These are phyloP conservation scores for Yamadazyma triangularis DNA, from an alignment of 1,139 yeast genomes.

Conservation along the genomic window DNA sequence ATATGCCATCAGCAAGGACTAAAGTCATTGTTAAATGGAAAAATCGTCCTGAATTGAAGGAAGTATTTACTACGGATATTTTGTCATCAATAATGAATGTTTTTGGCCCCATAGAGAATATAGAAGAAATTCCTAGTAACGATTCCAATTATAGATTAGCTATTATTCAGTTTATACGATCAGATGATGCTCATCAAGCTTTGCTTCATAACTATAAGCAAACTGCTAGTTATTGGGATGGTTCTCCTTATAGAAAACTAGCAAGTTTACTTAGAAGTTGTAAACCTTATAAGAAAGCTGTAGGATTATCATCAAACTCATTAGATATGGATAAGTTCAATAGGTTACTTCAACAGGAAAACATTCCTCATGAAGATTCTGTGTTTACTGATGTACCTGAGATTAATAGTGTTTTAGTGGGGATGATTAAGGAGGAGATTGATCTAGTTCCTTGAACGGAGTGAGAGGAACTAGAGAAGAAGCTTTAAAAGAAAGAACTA, in stretches of 20 bases:
- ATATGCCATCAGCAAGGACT: conserved; percentile 3
- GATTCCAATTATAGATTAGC: conserved; percentile 36
- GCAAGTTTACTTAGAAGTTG: conserved; percentile 46
- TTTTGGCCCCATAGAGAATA: conserved; percentile 35
- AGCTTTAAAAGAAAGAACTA: conserved; percentile 14
- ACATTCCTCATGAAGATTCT: conserved; percentile 1
- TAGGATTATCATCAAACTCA: background rate
- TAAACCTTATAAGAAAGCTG: conserved; percentile 5
- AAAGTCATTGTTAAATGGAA: conserved; percentile 39
- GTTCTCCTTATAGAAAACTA: conserved; percentile 37
- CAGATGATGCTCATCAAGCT: conserved; percentile 29
- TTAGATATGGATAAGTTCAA: conserved; percentile 1
- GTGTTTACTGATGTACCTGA: conserved; percentile 7
- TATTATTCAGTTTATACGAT: conserved; percentile 22
- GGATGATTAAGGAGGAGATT: conserved; percentile 4
- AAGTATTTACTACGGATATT: conserved; percentile 25
- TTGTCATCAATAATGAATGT: conserved; percentile 39
- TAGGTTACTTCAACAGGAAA: conserved; percentile 1
- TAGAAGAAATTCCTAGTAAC: conserved; percentile 11
- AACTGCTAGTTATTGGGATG: conserved; percentile 46
- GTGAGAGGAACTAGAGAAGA: conserved; percentile 3
- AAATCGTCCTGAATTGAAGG: conserved; percentile 30
- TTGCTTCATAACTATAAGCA: conserved; percentile 35
- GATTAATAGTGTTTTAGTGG: conserved; percentile 6
- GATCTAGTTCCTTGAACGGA: no score